Evolutionary conservation across 495 filamentous ascomycete species (phyloP).

Genomic region (Lindgomyces ingoldianus): DNA sequence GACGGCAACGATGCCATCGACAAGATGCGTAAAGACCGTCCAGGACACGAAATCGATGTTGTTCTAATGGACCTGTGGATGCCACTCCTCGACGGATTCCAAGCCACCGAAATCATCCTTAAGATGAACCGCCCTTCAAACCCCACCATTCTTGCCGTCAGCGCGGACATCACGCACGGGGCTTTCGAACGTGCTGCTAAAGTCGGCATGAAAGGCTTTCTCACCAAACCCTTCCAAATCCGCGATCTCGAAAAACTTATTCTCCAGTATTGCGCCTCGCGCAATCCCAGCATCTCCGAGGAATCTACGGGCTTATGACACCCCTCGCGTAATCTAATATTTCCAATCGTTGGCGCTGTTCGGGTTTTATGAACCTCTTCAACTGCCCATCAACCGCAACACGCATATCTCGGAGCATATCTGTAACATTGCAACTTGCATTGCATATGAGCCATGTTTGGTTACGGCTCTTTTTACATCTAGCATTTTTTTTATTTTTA

Average conservation of each 20-base stretch:
- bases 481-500: no score
- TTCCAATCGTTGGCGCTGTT: neutral
- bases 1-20: conserved; percentile 74
- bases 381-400: no score
- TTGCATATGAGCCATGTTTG: no score
- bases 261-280: conserved; percentile 56
- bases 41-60: conserved; percentile 56
- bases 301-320: conserved; percentile 7
- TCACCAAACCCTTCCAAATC: conserved; percentile 78
- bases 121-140: conserved; percentile 43
- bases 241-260: conserved; percentile 70
- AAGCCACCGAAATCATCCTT: conserved; percentile 69
- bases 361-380: neutral
- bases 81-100: conserved; percentile 80
- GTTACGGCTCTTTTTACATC: no score
- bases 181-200: conserved; percentile 63
- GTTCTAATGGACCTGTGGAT: conserved; percentile 87
- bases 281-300: neutral
- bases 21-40: conserved; percentile 53
- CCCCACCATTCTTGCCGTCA: conserved; percentile 67
- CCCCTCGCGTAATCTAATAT: neutral
- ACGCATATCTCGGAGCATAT: no score
- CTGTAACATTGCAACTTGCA: no score
- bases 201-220: conserved; percentile 74
- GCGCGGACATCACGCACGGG: conserved; percentile 72